Conservation (phyloP, 164 flowering plant species). For the Paratinospora sagittata region DNA sequence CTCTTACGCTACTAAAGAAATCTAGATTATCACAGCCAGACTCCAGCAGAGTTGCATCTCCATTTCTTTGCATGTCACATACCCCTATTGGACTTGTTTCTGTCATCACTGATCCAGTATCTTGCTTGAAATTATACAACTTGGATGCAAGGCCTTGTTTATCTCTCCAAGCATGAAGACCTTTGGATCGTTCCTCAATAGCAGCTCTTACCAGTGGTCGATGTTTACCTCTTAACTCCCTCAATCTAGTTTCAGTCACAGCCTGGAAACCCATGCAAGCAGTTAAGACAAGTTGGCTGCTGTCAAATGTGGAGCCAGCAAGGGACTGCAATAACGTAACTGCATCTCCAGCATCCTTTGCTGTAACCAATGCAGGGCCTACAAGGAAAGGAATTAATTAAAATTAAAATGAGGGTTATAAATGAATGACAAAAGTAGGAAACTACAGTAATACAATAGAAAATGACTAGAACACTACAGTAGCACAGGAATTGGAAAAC, state of each 20-base stretch:
- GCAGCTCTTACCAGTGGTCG: constrained; percentile 60
- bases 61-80: constrained; percentile 23
- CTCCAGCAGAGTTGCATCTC: constrained; percentile 17
- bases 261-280: constrained; percentile 96
- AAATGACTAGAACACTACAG: too few species aligned
- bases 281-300: constrained; percentile 96
- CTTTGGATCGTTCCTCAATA: constrained; percentile 78
- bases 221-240: constrained; percentile 70
- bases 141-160: constrained; percentile 80
- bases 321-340: constrained; percentile 90
- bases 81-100: constrained; percentile 28
- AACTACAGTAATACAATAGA: neutral
- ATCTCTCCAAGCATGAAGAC: constrained; percentile 55
- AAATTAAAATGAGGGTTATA: constrained; percentile 17
- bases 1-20: constrained; percentile 25
- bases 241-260: constrained; percentile 65
- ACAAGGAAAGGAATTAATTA: constrained; percentile 22
- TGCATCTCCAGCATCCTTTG: constrained; percentile 99
- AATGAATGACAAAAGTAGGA: neutral
- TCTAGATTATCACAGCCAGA: constrained; percentile 33
- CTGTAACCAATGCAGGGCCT: constrained; percentile 97
- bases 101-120: constrained; percentile 41
- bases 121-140: constrained; percentile 69
- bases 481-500: neutral
- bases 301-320: constrained; percentile 96